Evolutionary conservation across 2,329 filamentous ascomycete genomes (phyloP), one percentile per base, ranked within the genome.

Genomic region (Hortaea sp.): DNA sequence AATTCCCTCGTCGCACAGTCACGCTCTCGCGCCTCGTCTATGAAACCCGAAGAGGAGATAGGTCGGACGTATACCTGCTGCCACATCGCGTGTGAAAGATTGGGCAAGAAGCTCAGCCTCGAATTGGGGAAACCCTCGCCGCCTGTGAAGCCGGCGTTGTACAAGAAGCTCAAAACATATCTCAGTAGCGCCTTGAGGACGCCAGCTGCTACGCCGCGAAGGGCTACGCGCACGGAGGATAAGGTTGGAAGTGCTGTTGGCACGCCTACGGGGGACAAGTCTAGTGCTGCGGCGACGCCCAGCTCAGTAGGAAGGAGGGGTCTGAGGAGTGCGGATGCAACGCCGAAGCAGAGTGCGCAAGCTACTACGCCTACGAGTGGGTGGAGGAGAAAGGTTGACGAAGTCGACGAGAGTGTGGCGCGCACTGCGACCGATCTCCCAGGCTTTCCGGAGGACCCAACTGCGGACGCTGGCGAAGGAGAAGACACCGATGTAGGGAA

Each of bases 21-120:
- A 9, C 80, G 86, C 31, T 79, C 81, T 60, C 82, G 81, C 57
- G 87, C 86, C 42, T 82, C 79, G 59, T 84, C 78, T 11, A 72
- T 95, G 44, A 94, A 88, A 62, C 76, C 81, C 3, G 87, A 94
- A 46, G 88, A 95, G 64, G 89, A 95, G 64, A 81, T 92, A 53
- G 87, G 84, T n/a, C 77, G 89, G 13, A 75, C 78, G 4, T 92
- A 92, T 64, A 85, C 84, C 4, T 95, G 88, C 63, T 85, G 86
- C 10, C 83, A 95, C 66, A 77, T 98, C 49, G 92, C 92, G 13
- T 97, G 89, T 62, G 87, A 90, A 45, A 88, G 88, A 44, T 73
- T 95, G 35, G 89, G 88, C 60, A 84, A 81, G 46, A 64, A 73
- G 0, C 77, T 94, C 39, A 79, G 88, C 60, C 78, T 95, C 6